Evolutionary conservation across 2,329 filamentous ascomycete genomes (phyloP), one percentile per base, ranked within the genome.

Genomic region (Colletotrichum limetticola): DNA sequence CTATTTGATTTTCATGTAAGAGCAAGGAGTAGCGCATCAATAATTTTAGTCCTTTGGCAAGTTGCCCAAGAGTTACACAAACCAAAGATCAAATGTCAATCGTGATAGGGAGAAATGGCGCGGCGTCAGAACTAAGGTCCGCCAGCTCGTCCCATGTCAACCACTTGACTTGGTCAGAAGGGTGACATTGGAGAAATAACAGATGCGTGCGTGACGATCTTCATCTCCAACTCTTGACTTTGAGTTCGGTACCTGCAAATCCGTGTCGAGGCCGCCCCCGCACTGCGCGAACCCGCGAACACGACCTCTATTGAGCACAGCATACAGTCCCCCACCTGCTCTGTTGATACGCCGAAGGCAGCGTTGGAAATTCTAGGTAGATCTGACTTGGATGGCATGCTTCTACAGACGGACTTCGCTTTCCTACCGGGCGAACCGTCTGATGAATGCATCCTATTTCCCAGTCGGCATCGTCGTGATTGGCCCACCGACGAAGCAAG

Each of bases 91-190:
- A n/a, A 19, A 42, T 66, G 52, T 42, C 32, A 28, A 19, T 30
- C 58, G 52, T 42, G 24, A 42, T 30, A 24, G 8, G 42, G 62
- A 46, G 24, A n/a, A 56, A 55, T n/a, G 61, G 61, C 52, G 60
- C 22, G 37, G 55, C 56, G 26, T 66, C 56, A 46, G 16, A 24
- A 60, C 56, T 26, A 32, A 19, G 2, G 24, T 26, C 37, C 8
- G 19, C 35, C 58, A n/a, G 42, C 35, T 63, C 55, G 35, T 56
- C 49, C 57, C 37, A 52, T 58, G 37, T 55, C 46, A 56, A 65
- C 60, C 66, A 60, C 60, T 60, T 72, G 66, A 52, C 30, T 60
- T 59, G 46, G 59, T 65, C 70, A 65, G 66, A 61, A 70, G 55
- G 63, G 46, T 49, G 22, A 26, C 19, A 56, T 46, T 35, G 66